Conservation (phyloP, 352 stramenopile species). For the Pythium periplocum region DNA sequence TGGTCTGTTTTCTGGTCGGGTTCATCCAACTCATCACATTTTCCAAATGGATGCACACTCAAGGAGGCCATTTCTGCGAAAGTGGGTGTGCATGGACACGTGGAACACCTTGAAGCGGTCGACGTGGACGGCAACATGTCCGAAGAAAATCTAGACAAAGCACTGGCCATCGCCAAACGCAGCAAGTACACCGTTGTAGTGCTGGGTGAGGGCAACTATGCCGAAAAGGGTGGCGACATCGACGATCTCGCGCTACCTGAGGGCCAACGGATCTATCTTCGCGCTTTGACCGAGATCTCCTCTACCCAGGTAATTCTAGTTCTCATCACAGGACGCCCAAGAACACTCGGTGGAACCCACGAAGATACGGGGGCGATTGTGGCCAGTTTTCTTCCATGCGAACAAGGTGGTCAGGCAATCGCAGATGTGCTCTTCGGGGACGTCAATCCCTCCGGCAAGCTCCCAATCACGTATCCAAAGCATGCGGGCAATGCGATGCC, state of each 20-base stretch:
- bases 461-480: slow-evolving; percentile 78
- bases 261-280: slow-evolving; percentile 57
- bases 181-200: slow-evolving; percentile 71
- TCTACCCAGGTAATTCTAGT: slow-evolving; percentile 68
- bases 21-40: slow-evolving; percentile 45
- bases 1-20: slow-evolving; percentile 75
- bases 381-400: slow-evolving; percentile 66
- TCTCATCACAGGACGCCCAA: slow-evolving; percentile 57
- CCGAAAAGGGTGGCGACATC: slow-evolving; percentile 81
- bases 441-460: slow-evolving; percentile 61
- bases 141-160: slow-evolving; percentile 30
- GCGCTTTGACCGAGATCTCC: slow-evolving; percentile 41
- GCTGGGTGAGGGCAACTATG: slow-evolving; percentile 74
- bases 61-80: slow-evolving; percentile 33
- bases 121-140: slow-evolving; percentile 39
- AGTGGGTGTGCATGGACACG: not conserved
- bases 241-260: slow-evolving; percentile 41
- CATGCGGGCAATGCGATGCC: slow-evolving; percentile 37
- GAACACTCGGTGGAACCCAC: slow-evolving; percentile 45
- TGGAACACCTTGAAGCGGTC: slow-evolving; percentile 41
- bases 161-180: slow-evolving; percentile 32
- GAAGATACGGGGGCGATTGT: slow-evolving; percentile 50
- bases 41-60: slow-evolving; percentile 57
- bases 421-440: slow-evolving; percentile 61
- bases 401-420: slow-evolving; percentile 72